These are phyloP conservation scores for Serpula lacrymans DNA, from an alignment of 768 basidiomycete genomes.

Conservation along the genomic window DNA sequence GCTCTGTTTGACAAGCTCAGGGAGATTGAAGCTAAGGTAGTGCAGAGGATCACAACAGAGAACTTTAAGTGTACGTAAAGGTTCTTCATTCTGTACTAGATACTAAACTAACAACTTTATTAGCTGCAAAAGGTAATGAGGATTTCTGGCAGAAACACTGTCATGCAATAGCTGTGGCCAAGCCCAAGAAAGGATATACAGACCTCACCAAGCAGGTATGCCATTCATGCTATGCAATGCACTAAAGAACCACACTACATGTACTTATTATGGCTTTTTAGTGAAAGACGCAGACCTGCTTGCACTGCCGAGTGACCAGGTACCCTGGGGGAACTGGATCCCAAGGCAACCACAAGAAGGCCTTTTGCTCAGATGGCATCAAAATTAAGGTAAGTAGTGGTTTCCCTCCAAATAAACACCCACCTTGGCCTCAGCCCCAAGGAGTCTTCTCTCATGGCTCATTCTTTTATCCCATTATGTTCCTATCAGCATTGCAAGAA, in stretches of 20 bases:
- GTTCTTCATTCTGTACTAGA: background rate
- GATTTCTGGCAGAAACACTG: conserved; percentile 8
- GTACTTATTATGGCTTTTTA: background rate
- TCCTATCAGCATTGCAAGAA: no score
- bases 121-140: conserved; percentile 1
- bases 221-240: no score
- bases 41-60: background rate
- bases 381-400: no score
- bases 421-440: no score
- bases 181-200: background rate
- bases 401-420: no score
- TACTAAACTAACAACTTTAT: background rate
- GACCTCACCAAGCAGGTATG: background rate
- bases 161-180: background rate
- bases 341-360: conserved; percentile 7
- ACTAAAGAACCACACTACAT: background rate
- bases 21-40: conserved; percentile 5
- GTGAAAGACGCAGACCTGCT: background rate
- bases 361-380: no score
- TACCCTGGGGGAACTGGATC: conserved; percentile 6
- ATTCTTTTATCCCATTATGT: no score
- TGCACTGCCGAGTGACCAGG: conserved; percentile 4
- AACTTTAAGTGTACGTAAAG: conserved; percentile 5
- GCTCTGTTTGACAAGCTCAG: conserved; percentile 6
- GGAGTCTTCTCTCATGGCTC: no score